Percentiles rank a stretch among this genome's conserved stretches.
phyloP scores from a whole-genome alignment of 306 rosid genomes.

The Dryas octopetala region DNA sequence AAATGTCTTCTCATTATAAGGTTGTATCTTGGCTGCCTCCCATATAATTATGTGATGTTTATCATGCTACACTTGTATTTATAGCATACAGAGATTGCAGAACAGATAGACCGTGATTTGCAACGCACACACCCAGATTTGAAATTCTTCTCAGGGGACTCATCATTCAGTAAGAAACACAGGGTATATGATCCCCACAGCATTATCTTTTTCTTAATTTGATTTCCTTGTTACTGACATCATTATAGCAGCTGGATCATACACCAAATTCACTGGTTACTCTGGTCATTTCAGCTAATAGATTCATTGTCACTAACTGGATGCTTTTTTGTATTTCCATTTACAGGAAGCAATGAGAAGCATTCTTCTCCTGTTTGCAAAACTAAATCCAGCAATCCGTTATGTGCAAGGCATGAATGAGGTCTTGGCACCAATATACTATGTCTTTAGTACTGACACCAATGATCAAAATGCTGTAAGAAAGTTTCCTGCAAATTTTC shows the following conservation, averaged over 20 bases:
- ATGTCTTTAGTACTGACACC: conserved; percentile 55
- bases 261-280: neutral
- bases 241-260: conserved; percentile 5
- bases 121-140: conserved; percentile 76
- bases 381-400: conserved; percentile 72
- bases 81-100: conserved; percentile 65
- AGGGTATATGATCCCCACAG: conserved; percentile 44
- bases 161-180: conserved; percentile 56
- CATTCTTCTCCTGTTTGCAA: conserved; percentile 72
- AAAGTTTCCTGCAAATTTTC: conserved; percentile 18
- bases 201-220: neutral
- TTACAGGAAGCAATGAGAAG: conserved; percentile 80
- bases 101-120: conserved; percentile 82
- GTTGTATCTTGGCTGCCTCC: conserved; percentile 14
- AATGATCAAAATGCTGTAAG: conserved; percentile 71
- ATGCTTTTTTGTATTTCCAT: conserved; percentile 21
- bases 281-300: neutral
- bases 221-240: neutral
- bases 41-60: neutral
- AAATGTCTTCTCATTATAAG: conserved; percentile 29
- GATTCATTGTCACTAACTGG: neutral
- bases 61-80: conserved; percentile 21
- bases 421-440: conserved; percentile 82
- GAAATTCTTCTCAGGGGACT: conserved; percentile 70
- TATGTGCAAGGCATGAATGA: conserved; percentile 95